Base-by-base conservation (phyloP, 164 flowering plant species). In the Nelumbo lutea region DNA sequence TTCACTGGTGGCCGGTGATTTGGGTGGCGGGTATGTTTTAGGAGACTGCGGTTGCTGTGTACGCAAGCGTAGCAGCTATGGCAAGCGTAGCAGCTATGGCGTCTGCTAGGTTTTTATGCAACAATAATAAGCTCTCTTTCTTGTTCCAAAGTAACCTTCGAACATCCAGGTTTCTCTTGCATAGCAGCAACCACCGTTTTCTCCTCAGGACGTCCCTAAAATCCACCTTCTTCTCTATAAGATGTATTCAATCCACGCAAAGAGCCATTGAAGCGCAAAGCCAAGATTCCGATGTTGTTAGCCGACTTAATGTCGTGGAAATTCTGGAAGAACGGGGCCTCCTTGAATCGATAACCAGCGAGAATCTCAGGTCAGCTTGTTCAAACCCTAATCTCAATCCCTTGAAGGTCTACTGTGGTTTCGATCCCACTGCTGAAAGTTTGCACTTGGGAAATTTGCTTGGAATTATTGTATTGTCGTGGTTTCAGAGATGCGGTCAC, bases 371-470 rank as follows among this genome's bases (percentile, higher is more conserved):
- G 70, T 72, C 79, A 38, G 83, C 79, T 27, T 27, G 27, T 27
- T 27, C 27, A 27, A 27, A 27, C 27, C 27, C 27, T 27, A 27
- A 27, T 27, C 14, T 4, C 56, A 66, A 62, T 11, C 83, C 82
- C 3, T 64, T 87, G 46, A 84, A 62, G 60, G 93, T 83, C 52
- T 91, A 91, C 74, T 89, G 97, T 67, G 97, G 97, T 13, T 91
- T 91, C 72, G 97, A 91, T 27, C 27, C 27, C 27, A 27, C 27
- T 27, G 27, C 27, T 27, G 27, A 27, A 27, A 27, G 27, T 27
- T 73, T 89, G 44, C 97, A 91, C 69, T 69, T 91, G 62, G 97
- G 97, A 6, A 91, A 91, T 64, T 85, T 91, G 59, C 76, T 89
- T 13, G 97, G 93, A 3, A 71, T 91, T 68, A 85, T 91, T 64